Evolutionary conservation across 306 rosid genomes (phyloP).

Genomic region (Medicago arabica): DNA sequence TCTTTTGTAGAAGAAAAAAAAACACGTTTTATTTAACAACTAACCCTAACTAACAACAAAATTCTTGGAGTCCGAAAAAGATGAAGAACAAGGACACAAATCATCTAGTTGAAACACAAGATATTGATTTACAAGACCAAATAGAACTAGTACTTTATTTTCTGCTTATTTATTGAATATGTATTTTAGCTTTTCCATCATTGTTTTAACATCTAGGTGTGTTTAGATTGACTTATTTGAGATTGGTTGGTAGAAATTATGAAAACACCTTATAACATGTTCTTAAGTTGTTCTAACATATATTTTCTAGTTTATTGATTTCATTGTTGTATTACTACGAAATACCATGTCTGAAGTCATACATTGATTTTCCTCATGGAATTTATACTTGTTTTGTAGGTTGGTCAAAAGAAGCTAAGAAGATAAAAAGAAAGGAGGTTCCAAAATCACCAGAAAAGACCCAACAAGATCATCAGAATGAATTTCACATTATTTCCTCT

Average conservation of each 20-base stretch:
- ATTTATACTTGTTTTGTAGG: slow-evolving; percentile 48
- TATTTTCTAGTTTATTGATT: background rate
- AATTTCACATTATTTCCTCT: slow-evolving; percentile 48
- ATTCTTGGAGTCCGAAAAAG: background rate
- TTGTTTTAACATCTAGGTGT: too few relatives aligned
- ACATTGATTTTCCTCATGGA: slow-evolving; percentile 16
- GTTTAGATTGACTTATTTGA: too few relatives aligned
- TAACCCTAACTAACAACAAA: too few relatives aligned
- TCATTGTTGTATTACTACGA: background rate
- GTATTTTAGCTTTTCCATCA: background rate
- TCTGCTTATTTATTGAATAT: too few relatives aligned
- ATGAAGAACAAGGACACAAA: too few relatives aligned
- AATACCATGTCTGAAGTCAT: slow-evolving; percentile 21
- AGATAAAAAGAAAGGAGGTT: slow-evolving; percentile 52
- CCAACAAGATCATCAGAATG: slow-evolving; percentile 35
- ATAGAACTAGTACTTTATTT: background rate
- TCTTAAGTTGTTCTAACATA: too few relatives aligned
- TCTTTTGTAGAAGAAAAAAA: too few relatives aligned
- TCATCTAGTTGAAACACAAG: too few relatives aligned
- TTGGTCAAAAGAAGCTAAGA: slow-evolving; percentile 58
- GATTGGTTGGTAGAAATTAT: too few relatives aligned
- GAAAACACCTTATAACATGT: too few relatives aligned
- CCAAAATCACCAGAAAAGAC: slow-evolving; percentile 42
- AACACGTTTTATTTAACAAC: too few relatives aligned
- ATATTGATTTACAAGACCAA: slow-evolving; percentile 39